phyloP scores from a whole-genome alignment of 495 filamentous ascomycete species.

The Aspergillus bridgeri region DNA sequence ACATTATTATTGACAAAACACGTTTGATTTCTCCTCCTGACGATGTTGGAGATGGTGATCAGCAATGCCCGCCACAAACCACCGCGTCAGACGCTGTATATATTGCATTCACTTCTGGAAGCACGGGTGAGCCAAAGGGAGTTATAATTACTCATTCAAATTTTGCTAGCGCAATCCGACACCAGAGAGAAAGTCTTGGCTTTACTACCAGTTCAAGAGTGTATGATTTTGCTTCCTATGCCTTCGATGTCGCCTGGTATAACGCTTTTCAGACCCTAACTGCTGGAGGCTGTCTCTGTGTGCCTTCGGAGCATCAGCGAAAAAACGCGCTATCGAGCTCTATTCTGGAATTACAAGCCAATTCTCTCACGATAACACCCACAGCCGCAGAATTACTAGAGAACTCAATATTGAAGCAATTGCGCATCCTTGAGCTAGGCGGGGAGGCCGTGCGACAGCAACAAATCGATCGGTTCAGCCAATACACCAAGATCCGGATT shows the following conservation, averaged over 20 bases:
- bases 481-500: slow-evolving; percentile 1
- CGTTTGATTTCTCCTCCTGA: too few relatives aligned
- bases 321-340: slow-evolving; percentile 24
- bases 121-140: slow-evolving; percentile 41
- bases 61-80: too few relatives aligned
- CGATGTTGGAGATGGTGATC: too few relatives aligned
- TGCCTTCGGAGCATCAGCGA: slow-evolving; percentile 44
- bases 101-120: slow-evolving; percentile 37
- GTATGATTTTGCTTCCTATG: slow-evolving; percentile 58
- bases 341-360: slow-evolving; percentile 23
- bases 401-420: slow-evolving; percentile 25
- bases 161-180: slow-evolving; percentile 3
- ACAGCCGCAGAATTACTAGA: slow-evolving; percentile 14
- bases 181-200: slow-evolving; percentile 4
- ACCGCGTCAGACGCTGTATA: too few relatives aligned
- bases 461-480: background rate
- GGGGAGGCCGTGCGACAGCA: slow-evolving; percentile 38
- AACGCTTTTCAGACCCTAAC: slow-evolving; percentile 57
- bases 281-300: slow-evolving; percentile 51
- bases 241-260: slow-evolving; percentile 54
- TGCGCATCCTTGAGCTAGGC: slow-evolving; percentile 28
- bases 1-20: too few relatives aligned
- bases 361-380: slow-evolving; percentile 24
- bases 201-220: slow-evolving; percentile 19
- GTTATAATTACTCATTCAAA: slow-evolving; percentile 30